A percentile compares a stretch with the other conserved stretches of the same genome.
Evolutionary conservation across 805 yeast genomes (phyloP).

Genomic region (Myxozyma sirexii): DNA sequence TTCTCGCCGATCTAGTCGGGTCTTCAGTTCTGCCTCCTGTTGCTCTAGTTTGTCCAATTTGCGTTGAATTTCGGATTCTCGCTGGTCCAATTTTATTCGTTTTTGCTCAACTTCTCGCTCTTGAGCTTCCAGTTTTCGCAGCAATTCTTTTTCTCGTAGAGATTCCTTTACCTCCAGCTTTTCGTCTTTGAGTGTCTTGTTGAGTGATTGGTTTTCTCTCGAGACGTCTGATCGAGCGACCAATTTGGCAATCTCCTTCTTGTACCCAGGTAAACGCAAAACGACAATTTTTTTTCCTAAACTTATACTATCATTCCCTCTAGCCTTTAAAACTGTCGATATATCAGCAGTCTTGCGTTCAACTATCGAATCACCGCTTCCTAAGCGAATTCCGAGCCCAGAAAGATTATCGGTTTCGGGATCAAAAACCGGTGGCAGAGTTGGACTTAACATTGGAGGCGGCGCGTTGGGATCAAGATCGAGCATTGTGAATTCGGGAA

Average conservation of each 20-base stretch:
- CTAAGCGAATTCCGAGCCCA: slow-evolving; percentile 1
- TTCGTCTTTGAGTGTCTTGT: neutral
- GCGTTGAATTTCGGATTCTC: slow-evolving; percentile 2
- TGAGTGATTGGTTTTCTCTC: no score
- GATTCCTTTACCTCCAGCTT: neutral
- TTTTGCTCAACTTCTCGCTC: neutral
- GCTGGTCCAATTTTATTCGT: neutral
- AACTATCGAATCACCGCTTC: slow-evolving; percentile 1
- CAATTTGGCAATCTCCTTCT: neutral
- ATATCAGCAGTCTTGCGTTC: neutral
- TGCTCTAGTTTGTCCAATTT: neutral
- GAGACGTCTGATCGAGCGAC: neutral
- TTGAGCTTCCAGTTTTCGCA: neutral
- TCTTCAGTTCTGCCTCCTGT: neutral
- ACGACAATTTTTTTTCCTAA: neutral
- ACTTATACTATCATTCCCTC: neutral
- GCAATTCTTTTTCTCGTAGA: neutral
- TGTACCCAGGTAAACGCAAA: slow-evolving; percentile 8
- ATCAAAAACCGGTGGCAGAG: slow-evolving; percentile 44
- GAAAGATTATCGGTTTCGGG: slow-evolving; percentile 8
- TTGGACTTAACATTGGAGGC: slow-evolving; percentile 45
- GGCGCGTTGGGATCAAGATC: slow-evolving; percentile 33
- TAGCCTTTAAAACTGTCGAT: slow-evolving; percentile 2
- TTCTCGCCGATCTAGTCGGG: neutral
- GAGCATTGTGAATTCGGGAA: neutral